Conservation (phyloP, 352 stramenopile species). For the Globisporangium spinosum region DNA sequence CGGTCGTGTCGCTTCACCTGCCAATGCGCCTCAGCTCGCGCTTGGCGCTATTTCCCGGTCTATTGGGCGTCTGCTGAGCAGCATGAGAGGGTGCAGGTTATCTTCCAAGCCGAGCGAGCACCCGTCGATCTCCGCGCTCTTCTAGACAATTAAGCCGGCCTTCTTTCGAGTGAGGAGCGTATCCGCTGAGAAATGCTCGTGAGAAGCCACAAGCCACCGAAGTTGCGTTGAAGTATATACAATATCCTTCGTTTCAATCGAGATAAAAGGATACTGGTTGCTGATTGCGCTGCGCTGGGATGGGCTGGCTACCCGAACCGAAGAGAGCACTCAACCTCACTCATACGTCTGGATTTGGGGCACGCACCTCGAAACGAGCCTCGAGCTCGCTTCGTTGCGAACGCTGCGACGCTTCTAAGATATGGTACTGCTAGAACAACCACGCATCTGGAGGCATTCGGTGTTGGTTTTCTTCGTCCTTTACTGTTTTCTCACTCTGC, state of each 20-base stretch:
- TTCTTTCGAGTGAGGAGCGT: neutral
- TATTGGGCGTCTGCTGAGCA: no score
- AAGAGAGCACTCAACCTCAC: neutral
- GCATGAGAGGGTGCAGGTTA: no score
- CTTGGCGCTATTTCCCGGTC: no score
- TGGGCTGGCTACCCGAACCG: neutral
- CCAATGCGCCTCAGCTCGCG: no score
- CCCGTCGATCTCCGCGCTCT: no score
- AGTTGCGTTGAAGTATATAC: no score
- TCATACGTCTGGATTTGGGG: neutral
- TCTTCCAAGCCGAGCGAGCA: no score
- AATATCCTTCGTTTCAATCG: no score
- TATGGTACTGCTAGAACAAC: neutral
- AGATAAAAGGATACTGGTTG: neutral
- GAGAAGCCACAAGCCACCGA: neutral
- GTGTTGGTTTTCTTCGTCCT: neutral
- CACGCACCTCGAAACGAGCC: neutral
- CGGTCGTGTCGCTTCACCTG: no score
- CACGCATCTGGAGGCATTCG: neutral
- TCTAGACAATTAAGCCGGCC: neutral
- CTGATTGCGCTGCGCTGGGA: neutral
- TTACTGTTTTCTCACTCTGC: neutral
- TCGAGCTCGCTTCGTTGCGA: neutral
- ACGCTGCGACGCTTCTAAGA: neutral
- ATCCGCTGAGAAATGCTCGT: neutral